phyloP scores from a whole-genome alignment of 768 basidiomycete genomes.

The Cystofilobasidium bisporidii region DNA sequence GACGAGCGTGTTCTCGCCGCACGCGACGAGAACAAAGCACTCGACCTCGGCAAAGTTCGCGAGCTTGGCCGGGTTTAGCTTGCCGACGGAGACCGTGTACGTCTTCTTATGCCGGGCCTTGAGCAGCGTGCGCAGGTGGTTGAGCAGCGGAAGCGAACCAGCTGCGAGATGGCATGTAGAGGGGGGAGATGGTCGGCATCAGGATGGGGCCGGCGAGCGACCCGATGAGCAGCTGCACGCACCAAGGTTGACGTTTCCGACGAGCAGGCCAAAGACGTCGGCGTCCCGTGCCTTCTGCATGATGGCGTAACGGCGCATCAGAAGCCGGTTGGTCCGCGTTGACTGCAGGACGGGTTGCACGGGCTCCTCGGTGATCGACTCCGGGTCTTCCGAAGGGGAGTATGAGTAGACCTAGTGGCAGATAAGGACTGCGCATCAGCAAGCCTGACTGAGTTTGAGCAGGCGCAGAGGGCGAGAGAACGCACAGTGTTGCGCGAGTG shows the following conservation, averaged over 20 bases:
- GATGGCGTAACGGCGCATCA: conserved; percentile 79
- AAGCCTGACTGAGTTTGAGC: not conserved
- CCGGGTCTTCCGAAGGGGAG: conserved; percentile 49
- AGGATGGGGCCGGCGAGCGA: not conserved
- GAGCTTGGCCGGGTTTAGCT: conserved; percentile 86
- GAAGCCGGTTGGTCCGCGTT: conserved; percentile 59
- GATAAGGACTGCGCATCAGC: not conserved
- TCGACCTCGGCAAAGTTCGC: conserved; percentile 95
- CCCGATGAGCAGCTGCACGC: conserved; percentile 31
- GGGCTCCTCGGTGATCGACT: conserved; percentile 23
- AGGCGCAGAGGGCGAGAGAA: not conserved
- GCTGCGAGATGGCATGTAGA: no score
- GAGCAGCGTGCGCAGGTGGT: conserved; percentile 64
- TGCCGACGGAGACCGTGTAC: conserved; percentile 91
- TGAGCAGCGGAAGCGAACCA: conserved; percentile 75
- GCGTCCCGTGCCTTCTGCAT: conserved; percentile 83
- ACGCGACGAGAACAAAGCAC: conserved; percentile 89
- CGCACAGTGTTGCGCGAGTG: conserved; percentile 57
- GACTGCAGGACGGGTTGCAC: conserved; percentile 47
- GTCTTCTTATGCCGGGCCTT: conserved; percentile 65
- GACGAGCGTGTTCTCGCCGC: conserved; percentile 76
- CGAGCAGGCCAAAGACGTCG: conserved; percentile 88
- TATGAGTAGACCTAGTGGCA: conserved; percentile 62
- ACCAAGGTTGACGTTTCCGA: conserved; percentile 88
- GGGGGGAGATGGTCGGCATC: no score